These are phyloP conservation scores for Podila epigama DNA, from an alignment of 192 early-diverging fungal genomes.

Conservation along the genomic window DNA sequence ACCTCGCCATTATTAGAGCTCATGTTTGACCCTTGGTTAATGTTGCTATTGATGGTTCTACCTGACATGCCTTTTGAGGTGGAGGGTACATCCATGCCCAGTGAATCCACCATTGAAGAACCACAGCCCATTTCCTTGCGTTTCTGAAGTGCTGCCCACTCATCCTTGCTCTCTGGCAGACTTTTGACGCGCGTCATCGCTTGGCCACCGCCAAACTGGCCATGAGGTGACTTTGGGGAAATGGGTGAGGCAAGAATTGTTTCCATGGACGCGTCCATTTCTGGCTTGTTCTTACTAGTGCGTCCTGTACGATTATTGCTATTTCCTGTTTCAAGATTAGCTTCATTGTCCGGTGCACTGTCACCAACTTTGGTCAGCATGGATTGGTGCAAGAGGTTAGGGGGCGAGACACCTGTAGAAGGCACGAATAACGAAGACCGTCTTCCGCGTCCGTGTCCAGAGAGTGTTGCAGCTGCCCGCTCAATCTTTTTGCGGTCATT, in stretches of 20 bases:
- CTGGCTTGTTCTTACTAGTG: too few species aligned
- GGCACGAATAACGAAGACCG: neutral
- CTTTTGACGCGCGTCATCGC: slow-evolving; percentile 26
- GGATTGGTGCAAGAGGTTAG: neutral
- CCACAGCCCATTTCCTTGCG: slow-evolving; percentile 16
- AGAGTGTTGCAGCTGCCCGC: neutral
- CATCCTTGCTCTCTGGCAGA: slow-evolving; percentile 25
- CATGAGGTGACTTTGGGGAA: neutral
- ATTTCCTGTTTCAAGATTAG: too few species aligned
- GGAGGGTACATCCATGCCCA: neutral
- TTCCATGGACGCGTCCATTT: neutral
- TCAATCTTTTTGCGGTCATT: slow-evolving; percentile 35
- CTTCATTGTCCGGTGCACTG: neutral
- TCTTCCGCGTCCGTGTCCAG: neutral
- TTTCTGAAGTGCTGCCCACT: slow-evolving; percentile 28
- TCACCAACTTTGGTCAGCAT: neutral
- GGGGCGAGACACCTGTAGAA: neutral
- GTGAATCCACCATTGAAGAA: neutral
- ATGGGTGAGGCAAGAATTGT: neutral
- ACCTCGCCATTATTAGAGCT: neutral
- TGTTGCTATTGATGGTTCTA: neutral
- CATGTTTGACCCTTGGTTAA: neutral
- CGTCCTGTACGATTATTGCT: too few species aligned
- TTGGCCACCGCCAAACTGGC: neutral
- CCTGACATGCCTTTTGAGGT: neutral